Base-by-base conservation (phyloP, 225 moss, liverwort and hornwort genomes). In the Polytrichum commune region DNA sequence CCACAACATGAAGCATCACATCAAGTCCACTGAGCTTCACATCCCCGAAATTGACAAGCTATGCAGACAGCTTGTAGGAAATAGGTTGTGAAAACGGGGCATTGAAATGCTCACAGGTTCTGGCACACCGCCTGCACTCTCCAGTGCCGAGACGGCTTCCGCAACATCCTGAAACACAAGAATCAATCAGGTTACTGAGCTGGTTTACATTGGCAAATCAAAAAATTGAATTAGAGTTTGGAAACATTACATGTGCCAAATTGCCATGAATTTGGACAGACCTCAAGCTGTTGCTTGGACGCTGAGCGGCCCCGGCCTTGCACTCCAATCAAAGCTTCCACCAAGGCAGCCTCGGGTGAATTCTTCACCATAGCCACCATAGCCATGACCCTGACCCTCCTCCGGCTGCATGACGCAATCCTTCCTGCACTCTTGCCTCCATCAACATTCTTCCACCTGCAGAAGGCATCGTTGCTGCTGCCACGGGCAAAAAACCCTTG, bases 221-320 rank as follows among this genome's bases (percentile, higher is more conserved):
- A 46, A 46, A 16, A 16, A 46, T 46, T 13, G 16, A 46, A 46
- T 1, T 46, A 46, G 46, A 16, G 46, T 46, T 46, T 46, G 16
- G 46, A 16, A 46, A 46, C 46, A 46, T 46, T 2, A 38, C 38
- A 46, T 46, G 46, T 10, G 16, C 46, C 62, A 19, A 60, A 46
- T 46, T 46, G 46, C 4, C 46, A 46, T 16, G 46, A 38, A 20
- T 23, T 22, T 30, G 19, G 38, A 66, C 70, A 38, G 56, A 92
- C 96, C 84, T 85, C 88, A 67, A 90, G 85, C 73, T 97, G 92
- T 26, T 28, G 64, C 29, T 77, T 68, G 5, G 96, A 88, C 56
- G 92, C 88, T 23, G 84, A 84, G 24, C 96, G 89, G 27, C 93
- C 96, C 54, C 96, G 96, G 24, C 96, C 96, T 83, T 84, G 91